Evolutionary conservation across 768 basidiomycete species (phyloP).

Genomic region (Neoboletus brunneissimus): DNA sequence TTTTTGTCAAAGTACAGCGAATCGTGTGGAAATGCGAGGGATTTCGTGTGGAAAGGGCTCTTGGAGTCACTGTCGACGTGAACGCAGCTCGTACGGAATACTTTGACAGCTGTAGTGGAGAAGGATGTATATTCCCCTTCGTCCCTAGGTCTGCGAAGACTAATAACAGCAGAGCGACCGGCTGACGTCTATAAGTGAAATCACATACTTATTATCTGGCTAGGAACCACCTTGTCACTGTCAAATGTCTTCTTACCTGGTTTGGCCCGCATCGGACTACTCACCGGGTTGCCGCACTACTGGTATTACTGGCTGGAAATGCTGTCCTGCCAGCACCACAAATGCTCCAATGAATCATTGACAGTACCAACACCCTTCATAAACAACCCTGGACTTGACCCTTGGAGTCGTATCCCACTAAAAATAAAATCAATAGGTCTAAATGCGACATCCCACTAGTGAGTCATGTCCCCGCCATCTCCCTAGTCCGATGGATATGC

Average conservation of each 20-base stretch:
- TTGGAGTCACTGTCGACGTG: slow-evolving; percentile 33
- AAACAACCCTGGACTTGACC: not conserved
- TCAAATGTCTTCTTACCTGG: not conserved
- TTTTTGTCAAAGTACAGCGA: slow-evolving; percentile 80
- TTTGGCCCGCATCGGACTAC: not conserved
- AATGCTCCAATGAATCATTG: not conserved
- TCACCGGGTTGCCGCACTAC: not conserved
- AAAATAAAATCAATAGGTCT: not conserved
- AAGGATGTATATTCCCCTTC: not conserved
- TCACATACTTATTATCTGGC: not conserved
- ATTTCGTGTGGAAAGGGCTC: slow-evolving; percentile 72
- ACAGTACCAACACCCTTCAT: not conserved
- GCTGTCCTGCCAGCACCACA: not conserved
- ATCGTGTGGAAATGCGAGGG: slow-evolving; percentile 72
- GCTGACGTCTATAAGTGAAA: not conserved
- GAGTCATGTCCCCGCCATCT: not conserved
- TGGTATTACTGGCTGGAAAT: not conserved
- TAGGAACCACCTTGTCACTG: not conserved
- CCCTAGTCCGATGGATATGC: slow-evolving; percentile 6
- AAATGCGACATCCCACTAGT: not conserved
- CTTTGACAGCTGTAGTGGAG: not conserved
- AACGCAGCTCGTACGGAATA: not conserved
- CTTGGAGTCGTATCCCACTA: not conserved
- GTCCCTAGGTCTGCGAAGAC: not conserved
- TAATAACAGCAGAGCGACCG: not conserved